Base-by-base conservation (phyloP, 176 grass and related monocot genomes). In the Oryza nivara region DNA sequence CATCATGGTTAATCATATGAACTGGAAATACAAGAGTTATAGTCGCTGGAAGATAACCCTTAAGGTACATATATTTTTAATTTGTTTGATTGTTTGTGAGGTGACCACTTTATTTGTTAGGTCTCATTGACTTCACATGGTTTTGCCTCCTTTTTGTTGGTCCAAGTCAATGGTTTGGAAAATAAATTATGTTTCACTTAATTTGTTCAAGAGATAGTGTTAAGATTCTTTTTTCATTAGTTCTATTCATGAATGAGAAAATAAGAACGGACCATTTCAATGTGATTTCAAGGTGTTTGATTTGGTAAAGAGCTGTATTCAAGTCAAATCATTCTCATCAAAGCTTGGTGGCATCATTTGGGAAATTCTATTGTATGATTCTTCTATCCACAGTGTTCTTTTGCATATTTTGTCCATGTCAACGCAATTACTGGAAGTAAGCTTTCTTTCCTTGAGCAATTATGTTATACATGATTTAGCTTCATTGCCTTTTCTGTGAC, bases 1-100 rank as follows among this genome's bases (percentile, higher is more conserved):
- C 82, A 82, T 95, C 67, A 70, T 95, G 82, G 85, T 95, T 82
- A 95, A 98, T 92, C 96, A 95, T 93, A 85, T 95, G 76, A 92
- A 90, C 47, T 98, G 93, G 96, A 95, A 93, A 82, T 92, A 88
- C 82, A 95, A 90, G 82, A 92, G 92, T 36, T 52, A 74, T 80
- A 88, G 87, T 87, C 54, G 28, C 67, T 95, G 92, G 96, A 93
- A 82, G 78, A 87, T 82, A 60, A 90, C 93, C 25, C 60, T 98
- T 20, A 93, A 91, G 96, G 95, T 97, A 85, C 51, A 43, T 69
- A 63, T 26, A 34, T 19, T 28, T 78, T 54, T 35, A 58, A 82
- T 46, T 52, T 75, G 23, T 72, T 77, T 72, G 4, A 9, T 61
- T 19, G 19, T 63, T 78, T 64, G 70, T 15, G 9, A 65, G 68